Conservation (phyloP, 768 basidiomycete genomes). For the Calocybe gangraenosa region DNA sequence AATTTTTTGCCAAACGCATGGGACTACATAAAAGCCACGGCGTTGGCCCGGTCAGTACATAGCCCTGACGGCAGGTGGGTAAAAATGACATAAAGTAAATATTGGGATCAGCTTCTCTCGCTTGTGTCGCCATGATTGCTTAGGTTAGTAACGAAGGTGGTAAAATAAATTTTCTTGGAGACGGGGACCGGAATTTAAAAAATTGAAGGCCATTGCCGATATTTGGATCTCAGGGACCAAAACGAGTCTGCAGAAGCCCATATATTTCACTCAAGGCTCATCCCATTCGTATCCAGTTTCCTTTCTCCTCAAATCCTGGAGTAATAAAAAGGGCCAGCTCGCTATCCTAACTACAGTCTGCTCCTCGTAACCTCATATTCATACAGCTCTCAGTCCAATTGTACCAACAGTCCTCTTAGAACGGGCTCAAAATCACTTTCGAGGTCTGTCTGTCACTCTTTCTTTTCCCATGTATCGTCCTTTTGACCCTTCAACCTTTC, state of each 20-base stretch:
- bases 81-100: conserved; percentile 2
- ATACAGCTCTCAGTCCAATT: conserved; percentile 52
- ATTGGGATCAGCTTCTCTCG: conserved; percentile 1
- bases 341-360: conserved; percentile 16
- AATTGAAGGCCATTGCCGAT: conserved; percentile 47
- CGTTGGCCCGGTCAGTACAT: no score
- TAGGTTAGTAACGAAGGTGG: conserved; percentile 6
- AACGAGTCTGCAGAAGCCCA: conserved; percentile 37
- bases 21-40: no score
- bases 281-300: conserved; percentile 29
- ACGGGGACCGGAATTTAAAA: conserved; percentile 46
- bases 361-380: conserved; percentile 16
- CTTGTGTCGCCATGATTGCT: not conserved
- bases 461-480: conserved; percentile 19
- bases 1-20: not conserved
- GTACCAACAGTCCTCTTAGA: conserved; percentile 80
- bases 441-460: conserved; percentile 45
- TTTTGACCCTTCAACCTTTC: conserved; percentile 13
- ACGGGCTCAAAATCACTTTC: conserved; percentile 73
- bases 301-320: conserved; percentile 30
- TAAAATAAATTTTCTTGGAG: conserved; percentile 25
- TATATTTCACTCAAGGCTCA: conserved; percentile 37
- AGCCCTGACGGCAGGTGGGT: not conserved
- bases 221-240: conserved; percentile 43
- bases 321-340: conserved; percentile 46